phyloP scores from a whole-genome alignment of 768 basidiomycete genomes.

The Clavulina sp. region DNA sequence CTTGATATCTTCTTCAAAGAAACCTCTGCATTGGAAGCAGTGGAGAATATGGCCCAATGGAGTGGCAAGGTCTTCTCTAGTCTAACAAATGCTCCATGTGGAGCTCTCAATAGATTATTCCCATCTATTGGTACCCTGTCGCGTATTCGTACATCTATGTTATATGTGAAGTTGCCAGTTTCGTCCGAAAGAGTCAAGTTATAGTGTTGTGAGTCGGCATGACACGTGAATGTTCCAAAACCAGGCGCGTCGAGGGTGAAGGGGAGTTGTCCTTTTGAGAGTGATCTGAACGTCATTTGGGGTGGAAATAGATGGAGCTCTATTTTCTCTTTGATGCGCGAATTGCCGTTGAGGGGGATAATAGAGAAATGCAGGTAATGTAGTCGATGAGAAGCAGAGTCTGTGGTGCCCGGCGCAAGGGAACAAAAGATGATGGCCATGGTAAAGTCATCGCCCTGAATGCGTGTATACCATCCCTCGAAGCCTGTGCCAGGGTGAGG shows the following conservation, averaged over 20 bases:
- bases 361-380: constrained; percentile 1
- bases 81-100: neutral
- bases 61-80: neutral
- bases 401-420: neutral
- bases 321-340: neutral
- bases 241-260: neutral
- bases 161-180: neutral
- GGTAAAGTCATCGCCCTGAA: neutral
- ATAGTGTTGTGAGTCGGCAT: neutral
- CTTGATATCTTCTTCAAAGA: too few relatives aligned
- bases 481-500: neutral
- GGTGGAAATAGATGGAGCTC: neutral
- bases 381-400: too few relatives aligned
- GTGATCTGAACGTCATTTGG: neutral
- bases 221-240: neutral
- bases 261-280: neutral
- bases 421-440: neutral
- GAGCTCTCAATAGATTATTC: neutral
- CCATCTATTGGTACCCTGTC: neutral
- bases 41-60: neutral
- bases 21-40: neutral
- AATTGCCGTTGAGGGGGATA: neutral
- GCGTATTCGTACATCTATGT: neutral
- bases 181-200: neutral
- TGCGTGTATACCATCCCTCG: constrained; percentile 1